phyloP scores from a whole-genome alignment of 208 protist genomes.

The Crithidia fasciculata region DNA sequence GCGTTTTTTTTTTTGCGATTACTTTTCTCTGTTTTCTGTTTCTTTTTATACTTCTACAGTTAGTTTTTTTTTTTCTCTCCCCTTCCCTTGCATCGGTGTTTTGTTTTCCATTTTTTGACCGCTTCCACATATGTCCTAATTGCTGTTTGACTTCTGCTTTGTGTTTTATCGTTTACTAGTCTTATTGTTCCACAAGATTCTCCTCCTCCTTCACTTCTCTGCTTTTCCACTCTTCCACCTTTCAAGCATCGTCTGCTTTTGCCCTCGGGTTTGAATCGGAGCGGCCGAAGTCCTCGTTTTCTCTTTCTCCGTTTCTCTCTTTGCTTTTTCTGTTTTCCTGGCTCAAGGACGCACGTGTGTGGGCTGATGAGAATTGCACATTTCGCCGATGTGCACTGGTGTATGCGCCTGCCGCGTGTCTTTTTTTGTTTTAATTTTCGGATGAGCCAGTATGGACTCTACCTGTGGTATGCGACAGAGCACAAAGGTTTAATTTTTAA shows the following conservation, averaged over 20 bases:
- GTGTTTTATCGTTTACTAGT: too few species aligned
- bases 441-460: not conserved
- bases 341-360: too few species aligned
- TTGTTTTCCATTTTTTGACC: not conserved
- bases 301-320: slow-evolving; percentile 1
- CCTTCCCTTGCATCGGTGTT: not conserved
- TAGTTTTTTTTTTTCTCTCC: slow-evolving; percentile 6
- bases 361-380: too few species aligned
- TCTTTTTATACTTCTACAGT: slow-evolving; percentile 11
- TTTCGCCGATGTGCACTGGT: too few species aligned
- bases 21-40: not conserved
- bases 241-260: too few species aligned
- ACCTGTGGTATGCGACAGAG: not conserved
- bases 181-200: too few species aligned
- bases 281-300: not conserved
- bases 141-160: too few species aligned
- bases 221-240: too few species aligned
- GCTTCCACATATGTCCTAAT: too few species aligned
- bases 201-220: too few species aligned
- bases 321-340: not conserved
- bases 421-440: not conserved
- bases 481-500: not conserved
- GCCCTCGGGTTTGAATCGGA: too few species aligned
- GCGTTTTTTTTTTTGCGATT: not conserved
- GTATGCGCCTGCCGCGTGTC: too few species aligned